phyloP scores from a whole-genome alignment of 805 yeast species.

The Nakazawaea holstii region DNA sequence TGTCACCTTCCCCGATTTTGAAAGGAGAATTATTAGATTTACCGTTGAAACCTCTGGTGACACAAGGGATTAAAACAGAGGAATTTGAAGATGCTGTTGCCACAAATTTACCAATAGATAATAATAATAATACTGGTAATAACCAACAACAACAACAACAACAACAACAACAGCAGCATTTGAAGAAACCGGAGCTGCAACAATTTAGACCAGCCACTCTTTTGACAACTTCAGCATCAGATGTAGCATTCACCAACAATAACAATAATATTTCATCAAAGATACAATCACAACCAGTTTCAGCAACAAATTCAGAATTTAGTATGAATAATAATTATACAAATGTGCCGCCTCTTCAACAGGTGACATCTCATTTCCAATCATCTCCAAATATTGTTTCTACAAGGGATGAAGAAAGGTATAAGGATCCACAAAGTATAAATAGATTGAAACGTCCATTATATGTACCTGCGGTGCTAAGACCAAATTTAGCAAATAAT shows the following conservation, averaged over 20 bases:
- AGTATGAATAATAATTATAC: no score
- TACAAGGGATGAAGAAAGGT: not conserved
- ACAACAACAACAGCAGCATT: slow-evolving; percentile 10
- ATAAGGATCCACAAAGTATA: slow-evolving; percentile 54
- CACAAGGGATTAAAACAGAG: not conserved
- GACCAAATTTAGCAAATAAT: slow-evolving; percentile 24
- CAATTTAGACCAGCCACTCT: not conserved
- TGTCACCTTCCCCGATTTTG: slow-evolving; percentile 7
- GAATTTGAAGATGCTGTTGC: no score
- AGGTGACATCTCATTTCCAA: slow-evolving; percentile 15
- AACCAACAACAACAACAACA: not conserved
- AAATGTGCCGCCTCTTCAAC: slow-evolving; percentile 18
- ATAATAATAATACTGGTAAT: slow-evolving; percentile 12
- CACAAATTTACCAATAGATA: not conserved
- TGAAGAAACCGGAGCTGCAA: not conserved
- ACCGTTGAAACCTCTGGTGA: slow-evolving; percentile 1
- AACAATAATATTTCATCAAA: slow-evolving; percentile 5
- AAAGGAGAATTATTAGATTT: slow-evolving; percentile 4
- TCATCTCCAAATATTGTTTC: not conserved
- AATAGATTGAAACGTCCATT: slow-evolving; percentile 80
- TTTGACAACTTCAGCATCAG: not conserved
- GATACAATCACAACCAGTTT: slow-evolving; percentile 11
- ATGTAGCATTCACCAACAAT: not conserved
- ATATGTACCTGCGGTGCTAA: slow-evolving; percentile 85
- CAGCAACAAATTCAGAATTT: no score